phyloP scores from a whole-genome alignment of 768 basidiomycete species.

The Kondoa malvinella region DNA sequence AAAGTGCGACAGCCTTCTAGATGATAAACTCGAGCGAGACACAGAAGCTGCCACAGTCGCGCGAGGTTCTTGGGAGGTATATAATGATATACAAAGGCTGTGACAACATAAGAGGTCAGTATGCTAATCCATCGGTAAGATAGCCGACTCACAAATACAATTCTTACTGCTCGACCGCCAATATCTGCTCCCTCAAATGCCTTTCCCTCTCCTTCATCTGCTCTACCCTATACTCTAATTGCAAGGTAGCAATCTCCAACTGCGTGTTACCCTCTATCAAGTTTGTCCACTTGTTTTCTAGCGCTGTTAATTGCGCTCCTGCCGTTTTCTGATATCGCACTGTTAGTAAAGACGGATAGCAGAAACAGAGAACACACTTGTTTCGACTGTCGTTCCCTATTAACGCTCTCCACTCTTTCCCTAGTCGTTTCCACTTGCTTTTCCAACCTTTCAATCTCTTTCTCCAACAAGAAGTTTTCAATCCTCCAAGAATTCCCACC shows the following conservation, averaged over 20 bases:
- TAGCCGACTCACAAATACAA: too few species aligned
- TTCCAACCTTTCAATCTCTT: constrained; percentile 54
- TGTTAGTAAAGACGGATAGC: constrained; percentile 6
- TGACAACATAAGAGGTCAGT: too few species aligned
- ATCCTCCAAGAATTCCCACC: constrained; percentile 82
- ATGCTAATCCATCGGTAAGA: too few species aligned
- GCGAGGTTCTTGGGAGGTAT: too few species aligned
- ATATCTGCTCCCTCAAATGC: too few species aligned
- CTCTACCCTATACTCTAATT: constrained; percentile 60
- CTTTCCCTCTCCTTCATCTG: constrained; percentile 28
- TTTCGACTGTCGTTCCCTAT: constrained; percentile 68
- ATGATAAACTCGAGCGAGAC: too few species aligned
- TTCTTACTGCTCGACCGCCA: too few species aligned
- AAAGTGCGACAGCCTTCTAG: too few species aligned
- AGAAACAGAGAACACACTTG: constrained; percentile 42
- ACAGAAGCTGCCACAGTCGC: too few species aligned
- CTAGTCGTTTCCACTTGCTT: constrained; percentile 57
- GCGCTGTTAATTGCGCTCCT: constrained; percentile 57
- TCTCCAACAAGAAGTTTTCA: constrained; percentile 73
- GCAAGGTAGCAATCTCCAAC: constrained; percentile 86
- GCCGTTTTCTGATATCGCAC: constrained; percentile 44
- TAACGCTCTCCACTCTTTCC: constrained; percentile 63
- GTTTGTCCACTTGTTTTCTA: constrained; percentile 85
- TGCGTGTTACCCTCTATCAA: constrained; percentile 76
- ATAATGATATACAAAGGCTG: too few species aligned